Conservation (phyloP, 805 yeast species). For the Sugiyamaella marilandica region DNA sequence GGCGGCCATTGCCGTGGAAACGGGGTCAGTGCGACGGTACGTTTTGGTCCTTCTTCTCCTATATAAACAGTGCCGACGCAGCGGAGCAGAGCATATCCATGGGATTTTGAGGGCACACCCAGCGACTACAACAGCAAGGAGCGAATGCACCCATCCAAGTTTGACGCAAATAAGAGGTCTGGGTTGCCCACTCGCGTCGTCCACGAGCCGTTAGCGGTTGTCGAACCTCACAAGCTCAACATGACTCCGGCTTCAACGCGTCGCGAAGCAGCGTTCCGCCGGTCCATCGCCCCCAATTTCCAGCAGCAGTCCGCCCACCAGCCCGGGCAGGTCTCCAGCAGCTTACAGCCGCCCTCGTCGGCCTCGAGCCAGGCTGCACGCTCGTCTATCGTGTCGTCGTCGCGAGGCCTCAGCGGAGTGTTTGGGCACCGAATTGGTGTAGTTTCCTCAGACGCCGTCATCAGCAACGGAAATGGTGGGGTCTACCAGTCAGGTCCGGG, state of each 20-base stretch:
- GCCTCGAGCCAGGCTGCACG: conserved; percentile 3
- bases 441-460: not conserved
- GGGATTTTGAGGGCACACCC: not conserved
- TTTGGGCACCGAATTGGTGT: conserved; percentile 3
- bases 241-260: conserved; percentile 13
- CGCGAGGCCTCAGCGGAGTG: conserved; percentile 15
- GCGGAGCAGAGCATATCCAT: not conserved
- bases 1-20: conserved; percentile 2
- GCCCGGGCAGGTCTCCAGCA: not conserved
- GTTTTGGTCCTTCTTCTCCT: not conserved
- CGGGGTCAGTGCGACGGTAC: not conserved
- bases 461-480: not conserved
- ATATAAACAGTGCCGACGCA: not conserved
- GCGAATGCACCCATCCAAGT: conserved; percentile 2
- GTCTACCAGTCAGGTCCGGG: conserved; percentile 1
- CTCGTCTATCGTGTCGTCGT: conserved; percentile 16
- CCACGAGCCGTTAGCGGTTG: conserved; percentile 5
- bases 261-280: conserved; percentile 17
- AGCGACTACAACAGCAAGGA: not conserved
- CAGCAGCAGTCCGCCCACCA: conserved; percentile 5
- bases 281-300: conserved; percentile 12
- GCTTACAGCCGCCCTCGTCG: not conserved
- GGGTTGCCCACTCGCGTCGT: not conserved
- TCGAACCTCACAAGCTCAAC: conserved; percentile 4
- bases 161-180: not conserved